phyloP scores from a whole-genome alignment of 108 stramenopile species.

The Nitzschia palea region DNA sequence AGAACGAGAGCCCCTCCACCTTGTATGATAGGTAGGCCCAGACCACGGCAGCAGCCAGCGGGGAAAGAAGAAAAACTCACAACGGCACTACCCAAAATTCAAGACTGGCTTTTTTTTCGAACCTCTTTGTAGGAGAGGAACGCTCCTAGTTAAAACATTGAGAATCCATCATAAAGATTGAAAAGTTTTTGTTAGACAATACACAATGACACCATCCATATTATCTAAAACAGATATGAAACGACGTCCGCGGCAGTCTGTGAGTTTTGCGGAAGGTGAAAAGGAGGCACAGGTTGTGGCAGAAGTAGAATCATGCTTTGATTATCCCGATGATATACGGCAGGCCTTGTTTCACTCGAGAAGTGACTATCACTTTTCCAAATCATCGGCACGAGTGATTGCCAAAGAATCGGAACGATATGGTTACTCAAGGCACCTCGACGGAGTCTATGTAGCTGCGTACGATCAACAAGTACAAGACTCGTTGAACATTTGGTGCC shows the following conservation, averaged over 20 bases:
- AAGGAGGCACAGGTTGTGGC: slow-evolving; percentile 5
- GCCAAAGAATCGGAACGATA: slow-evolving; percentile 30
- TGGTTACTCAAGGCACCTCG: slow-evolving; percentile 23
- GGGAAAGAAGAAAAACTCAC: too few relatives aligned
- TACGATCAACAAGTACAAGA: slow-evolving; percentile 25
- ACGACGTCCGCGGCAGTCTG: slow-evolving; percentile 11
- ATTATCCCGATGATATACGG: slow-evolving; percentile 4
- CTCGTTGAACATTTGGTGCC: slow-evolving; percentile 30
- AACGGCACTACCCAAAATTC: too few relatives aligned
- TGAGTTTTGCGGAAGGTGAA: slow-evolving; percentile 2
- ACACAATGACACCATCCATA: slow-evolving; percentile 1
- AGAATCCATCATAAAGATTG: too few relatives aligned
- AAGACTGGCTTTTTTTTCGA: too few relatives aligned
- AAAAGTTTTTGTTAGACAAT: too few relatives aligned
- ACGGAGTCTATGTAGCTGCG: slow-evolving; percentile 12
- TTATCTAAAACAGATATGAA: background rate
- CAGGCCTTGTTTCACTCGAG: slow-evolving; percentile 11
- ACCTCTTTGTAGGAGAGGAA: too few relatives aligned
- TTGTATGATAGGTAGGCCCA: too few relatives aligned
- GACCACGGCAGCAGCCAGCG: too few relatives aligned
- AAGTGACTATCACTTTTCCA: slow-evolving; percentile 25
- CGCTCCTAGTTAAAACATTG: too few relatives aligned
- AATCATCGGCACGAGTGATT: slow-evolving; percentile 18
- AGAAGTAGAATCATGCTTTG: slow-evolving; percentile 18
- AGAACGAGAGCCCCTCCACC: too few relatives aligned